Conservation (phyloP, 768 basidiomycete species). For the Macrolepiota dolichaula region DNA sequence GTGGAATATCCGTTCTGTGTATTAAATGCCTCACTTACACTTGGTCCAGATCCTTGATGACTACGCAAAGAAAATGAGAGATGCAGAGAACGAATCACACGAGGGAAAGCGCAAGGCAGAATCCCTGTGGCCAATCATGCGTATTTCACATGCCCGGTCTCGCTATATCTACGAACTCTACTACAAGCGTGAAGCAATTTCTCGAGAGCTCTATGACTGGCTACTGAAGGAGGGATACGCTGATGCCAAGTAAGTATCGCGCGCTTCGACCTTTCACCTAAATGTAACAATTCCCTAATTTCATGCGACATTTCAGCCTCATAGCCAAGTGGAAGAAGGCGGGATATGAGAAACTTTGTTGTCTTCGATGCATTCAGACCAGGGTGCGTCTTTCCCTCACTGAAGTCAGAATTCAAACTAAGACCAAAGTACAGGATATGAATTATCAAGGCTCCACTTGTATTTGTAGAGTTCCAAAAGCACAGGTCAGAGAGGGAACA, state of each 20-base stretch:
- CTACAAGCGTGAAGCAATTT: conserved; percentile 96
- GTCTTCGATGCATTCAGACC: conserved; percentile 94
- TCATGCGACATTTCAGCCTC: conserved; percentile 46
- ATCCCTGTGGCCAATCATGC: conserved; percentile 97
- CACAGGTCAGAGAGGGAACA: conserved; percentile 84
- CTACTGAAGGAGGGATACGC: conserved; percentile 95
- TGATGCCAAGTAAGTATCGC: conserved; percentile 78
- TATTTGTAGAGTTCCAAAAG: conserved; percentile 95
- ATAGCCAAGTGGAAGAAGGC: conserved; percentile 99
- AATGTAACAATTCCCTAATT: neutral
- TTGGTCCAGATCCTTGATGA: conserved; percentile 83
- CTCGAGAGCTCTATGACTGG: conserved; percentile 94
- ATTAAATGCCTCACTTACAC: conserved; percentile 3
- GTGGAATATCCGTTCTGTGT: conserved; percentile 17
- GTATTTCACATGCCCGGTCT: conserved; percentile 93
- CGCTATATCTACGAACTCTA: conserved; percentile 98
- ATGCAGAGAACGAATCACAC: conserved; percentile 97
- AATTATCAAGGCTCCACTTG: conserved; percentile 99
- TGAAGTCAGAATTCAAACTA: neutral
- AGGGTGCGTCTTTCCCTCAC: conserved; percentile 42
- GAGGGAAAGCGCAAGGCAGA: conserved; percentile 96
- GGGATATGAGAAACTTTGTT: conserved; percentile 98
- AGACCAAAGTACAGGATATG: conserved; percentile 70
- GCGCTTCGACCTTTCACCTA: neutral
- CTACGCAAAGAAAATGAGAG: conserved; percentile 98